Base-by-base conservation (phyloP, 2,329 filamentous ascomycete genomes). In the Colletotrichum brevisporum region DNA sequence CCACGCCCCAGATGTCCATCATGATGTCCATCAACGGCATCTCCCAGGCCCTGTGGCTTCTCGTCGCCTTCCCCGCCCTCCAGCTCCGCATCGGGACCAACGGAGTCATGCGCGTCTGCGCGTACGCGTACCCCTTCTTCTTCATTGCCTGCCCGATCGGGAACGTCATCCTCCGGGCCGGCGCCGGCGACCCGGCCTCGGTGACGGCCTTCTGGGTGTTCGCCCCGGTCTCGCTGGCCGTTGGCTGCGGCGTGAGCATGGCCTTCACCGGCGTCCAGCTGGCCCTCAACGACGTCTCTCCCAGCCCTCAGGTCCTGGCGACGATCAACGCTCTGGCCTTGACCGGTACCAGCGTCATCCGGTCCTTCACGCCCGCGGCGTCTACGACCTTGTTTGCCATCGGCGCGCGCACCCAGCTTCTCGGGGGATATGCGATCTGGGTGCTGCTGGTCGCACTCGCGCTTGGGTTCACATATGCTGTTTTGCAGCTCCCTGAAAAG, bases 221-320 rank as follows among this genome's bases (percentile, higher is more conserved):
- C 0, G 57, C 24, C 24, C 66, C 66, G 16, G 27, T 60, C 12
- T 5, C 79, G 10, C 76, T 90, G 12, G 80, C 82, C 0, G n/a
- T 92, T 0, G 91, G 90, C 0, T 85, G 85, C 13, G 89, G 89
- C 1, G 87, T 93, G 0, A 85, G 85, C 56, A 94, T 93, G 91
- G 83, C 86, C 2, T 92, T 92, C 75, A 94, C 91, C 0, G 90
- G 85, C 2, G 85, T 91, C 1, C 92, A 95, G 81, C 88, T 95
- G 9, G 89, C 89, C 0, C 76, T 95, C 39, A 95, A 95, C 77
- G 92, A 95, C 67, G 88, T 92, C 2, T 86, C 90, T 0, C 93
- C 93, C 0, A 88, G 85, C 10, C 85, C 88, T 1, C 82, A 84
- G 50, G 86, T 89, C 0, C 82, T 95, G 10, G 92, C 91, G 0